These are phyloP conservation scores for Cokeromyces recurvatus DNA, from an alignment of 371 early-diverging fungal species.

Conservation along the genomic window DNA sequence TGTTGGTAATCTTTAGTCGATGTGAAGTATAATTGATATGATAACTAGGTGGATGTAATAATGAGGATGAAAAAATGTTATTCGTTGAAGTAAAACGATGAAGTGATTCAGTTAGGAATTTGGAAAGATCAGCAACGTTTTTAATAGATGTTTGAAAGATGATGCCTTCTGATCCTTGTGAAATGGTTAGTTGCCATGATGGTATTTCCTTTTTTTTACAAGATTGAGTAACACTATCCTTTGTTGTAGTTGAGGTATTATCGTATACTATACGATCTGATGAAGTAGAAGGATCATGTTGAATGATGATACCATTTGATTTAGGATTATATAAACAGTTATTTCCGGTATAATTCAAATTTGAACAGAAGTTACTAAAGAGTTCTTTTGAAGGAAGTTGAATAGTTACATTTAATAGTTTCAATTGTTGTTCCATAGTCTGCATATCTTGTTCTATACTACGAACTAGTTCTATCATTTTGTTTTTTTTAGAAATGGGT, in stretches of 20 bases:
- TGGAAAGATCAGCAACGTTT: slow-evolving; percentile 22
- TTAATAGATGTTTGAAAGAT: slow-evolving; percentile 29
- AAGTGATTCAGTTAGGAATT: slow-evolving; percentile 19
- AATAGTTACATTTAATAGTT: not conserved
- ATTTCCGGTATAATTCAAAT: no score
- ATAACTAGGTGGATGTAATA: slow-evolving; percentile 23
- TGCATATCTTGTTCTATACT: slow-evolving; percentile 27
- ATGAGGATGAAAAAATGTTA: no score
- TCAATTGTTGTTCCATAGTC: slow-evolving; percentile 24
- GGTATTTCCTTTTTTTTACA: no score
- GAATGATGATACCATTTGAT: slow-evolving; percentile 1
- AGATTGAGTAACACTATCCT: no score
- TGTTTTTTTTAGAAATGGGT: slow-evolving; percentile 28
- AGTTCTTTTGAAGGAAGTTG: no score
- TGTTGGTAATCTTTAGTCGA: slow-evolving; percentile 20
- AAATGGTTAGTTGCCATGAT: slow-evolving; percentile 25
- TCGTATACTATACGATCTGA: no score
- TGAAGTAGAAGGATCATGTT: no score
- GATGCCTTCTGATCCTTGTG: slow-evolving; percentile 17
- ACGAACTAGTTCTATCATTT: slow-evolving; percentile 29
- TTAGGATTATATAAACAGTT: no score
- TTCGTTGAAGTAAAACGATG: slow-evolving; percentile 14
- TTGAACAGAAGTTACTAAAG: no score
- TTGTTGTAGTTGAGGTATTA: no score
- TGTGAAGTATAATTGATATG: slow-evolving; percentile 14